A percentile compares a stretch with the other conserved stretches of the same genome.
Evolutionary conservation across 495 filamentous ascomycete species (phyloP).

Genomic region (Bryoglossum gracile): DNA sequence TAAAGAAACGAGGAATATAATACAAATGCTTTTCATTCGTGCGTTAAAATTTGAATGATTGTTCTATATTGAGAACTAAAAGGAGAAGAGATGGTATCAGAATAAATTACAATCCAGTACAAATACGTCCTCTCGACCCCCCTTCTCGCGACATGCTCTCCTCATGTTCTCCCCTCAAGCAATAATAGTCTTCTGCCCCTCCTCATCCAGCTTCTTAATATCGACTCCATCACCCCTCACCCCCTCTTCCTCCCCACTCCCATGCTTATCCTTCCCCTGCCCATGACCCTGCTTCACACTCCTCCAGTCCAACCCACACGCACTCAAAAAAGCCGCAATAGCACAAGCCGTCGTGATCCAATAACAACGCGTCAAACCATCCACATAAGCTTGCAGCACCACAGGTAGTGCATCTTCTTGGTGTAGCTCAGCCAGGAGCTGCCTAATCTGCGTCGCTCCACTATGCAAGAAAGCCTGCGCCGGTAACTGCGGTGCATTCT

Average conservation of each 20-base stretch:
- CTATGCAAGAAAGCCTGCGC: constrained; percentile 35
- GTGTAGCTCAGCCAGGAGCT: constrained; percentile 17
- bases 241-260: constrained; percentile 7
- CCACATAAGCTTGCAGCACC: constrained; percentile 38
- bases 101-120: too few relatives aligned
- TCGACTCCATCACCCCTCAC: not conserved
- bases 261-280: constrained; percentile 4
- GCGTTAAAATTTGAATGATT: too few relatives aligned
- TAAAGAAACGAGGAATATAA: too few relatives aligned
- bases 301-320: constrained; percentile 38
- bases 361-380: constrained; percentile 36
- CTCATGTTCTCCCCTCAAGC: too few relatives aligned
- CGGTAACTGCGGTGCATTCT: constrained; percentile 13
- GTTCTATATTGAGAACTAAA: too few relatives aligned
- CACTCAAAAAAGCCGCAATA: constrained; percentile 31
- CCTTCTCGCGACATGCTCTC: too few relatives aligned
- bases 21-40: too few relatives aligned
- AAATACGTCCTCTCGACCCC: too few relatives aligned
- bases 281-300: constrained; percentile 35
- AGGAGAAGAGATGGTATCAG: too few relatives aligned
- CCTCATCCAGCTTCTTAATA: not conserved
- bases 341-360: constrained; percentile 38
- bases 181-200: not conserved
- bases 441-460: constrained; percentile 27
- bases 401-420: constrained; percentile 24